Evolutionary conservation across 148 eudicot species (phyloP), one percentile per base, ranked within the genome.

Genomic region (Persicaria tinctoria): DNA sequence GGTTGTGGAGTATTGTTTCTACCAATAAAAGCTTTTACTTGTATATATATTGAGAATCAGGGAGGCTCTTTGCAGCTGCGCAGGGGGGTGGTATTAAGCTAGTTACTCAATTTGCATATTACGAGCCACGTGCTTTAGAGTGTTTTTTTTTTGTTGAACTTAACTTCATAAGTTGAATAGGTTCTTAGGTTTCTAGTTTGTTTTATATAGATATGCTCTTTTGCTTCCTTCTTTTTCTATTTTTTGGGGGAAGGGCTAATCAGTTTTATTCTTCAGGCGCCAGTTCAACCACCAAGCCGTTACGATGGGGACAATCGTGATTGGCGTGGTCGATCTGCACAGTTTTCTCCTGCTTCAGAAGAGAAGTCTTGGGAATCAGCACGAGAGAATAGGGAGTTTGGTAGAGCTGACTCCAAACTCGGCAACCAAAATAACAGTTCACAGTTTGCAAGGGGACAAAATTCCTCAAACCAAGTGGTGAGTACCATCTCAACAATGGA

Each of bases 251-350:
- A 27, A 66, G 18, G 38, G 18, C 18, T 54, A 11, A 45, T 11
- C 49, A 51, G 64, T 57, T 56, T 32, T 72, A 46, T 76, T 74
- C 38, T 78, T 68, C 78, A 91, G 92, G 73, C 73, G 16, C 84
- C 80, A 74, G 79, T 55, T 80, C 94, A 88, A 57, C 48, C 88
- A n/a, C 92, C 83, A 86, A 79, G 23, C 75, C 96, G 97, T 73
- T 88, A 90, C n/a, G 97, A 92, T 71, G 91, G 90, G 62, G 94
- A 89, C 73, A 85, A 74, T 68, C 90, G 97, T 76, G 97, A 92
- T 78, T 95, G 97, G 99, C 99, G 96, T 78, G 85, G 79, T 55
- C 89, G 96, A 47, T 70, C 99, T 76, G 79, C 89, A 12, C 95
- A 78, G 75, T 63, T 80, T 53, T 53, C 92, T 60, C 32, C 85